Evolutionary conservation across 768 basidiomycete species (phyloP), one percentile per base, ranked within the genome.

Genomic region (Leccinellum albellum): DNA sequence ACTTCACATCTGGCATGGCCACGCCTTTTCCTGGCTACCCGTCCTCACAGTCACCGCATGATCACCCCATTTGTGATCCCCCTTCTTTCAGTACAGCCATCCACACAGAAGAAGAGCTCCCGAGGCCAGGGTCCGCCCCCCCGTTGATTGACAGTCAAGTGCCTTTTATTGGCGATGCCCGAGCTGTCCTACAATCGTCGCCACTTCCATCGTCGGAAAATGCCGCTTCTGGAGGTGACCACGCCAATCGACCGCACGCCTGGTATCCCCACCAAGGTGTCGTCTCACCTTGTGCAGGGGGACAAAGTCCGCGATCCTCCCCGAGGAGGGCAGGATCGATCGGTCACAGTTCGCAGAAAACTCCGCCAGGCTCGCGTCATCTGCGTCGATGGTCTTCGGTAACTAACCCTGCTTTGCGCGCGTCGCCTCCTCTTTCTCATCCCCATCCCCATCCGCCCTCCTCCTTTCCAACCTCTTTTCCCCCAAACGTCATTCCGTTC

Each of bases 261-360:
- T 68, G 67, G 62, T 62, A 67, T 59, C 50, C 61, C 32, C 67
- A 65, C 26, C 14, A 40, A 40, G 37, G 37, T 40, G 37, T 45
- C 24, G 58, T 56, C 51, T 12, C 29, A n/a, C 52, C 60, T 55
- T 44, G 52, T 59, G n/a, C 62, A 57, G 54, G 64, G 10, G 37
- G n/a, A 40, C 67, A 55, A 69, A 68, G 67, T 68, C 67, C 67
- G 67, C 67, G 67, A 65, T 70, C 67, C 65, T 70, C 61, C 67
- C 67, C 57, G 37, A 68, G 61, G 59, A 67, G 67, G 68, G 68
- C 67, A 57, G 67, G 65, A 26, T 67, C 67, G 67, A 68, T 68
- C 67, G 68, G 67, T 12, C 67, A 68, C 56, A 70, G 61, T 60
- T 57, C 69, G 2, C 65, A 66, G 57, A 68, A 59, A 65, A 65